Base-by-base conservation (phyloP, 73 alveolate species). In the Paramecium caudatum region DNA sequence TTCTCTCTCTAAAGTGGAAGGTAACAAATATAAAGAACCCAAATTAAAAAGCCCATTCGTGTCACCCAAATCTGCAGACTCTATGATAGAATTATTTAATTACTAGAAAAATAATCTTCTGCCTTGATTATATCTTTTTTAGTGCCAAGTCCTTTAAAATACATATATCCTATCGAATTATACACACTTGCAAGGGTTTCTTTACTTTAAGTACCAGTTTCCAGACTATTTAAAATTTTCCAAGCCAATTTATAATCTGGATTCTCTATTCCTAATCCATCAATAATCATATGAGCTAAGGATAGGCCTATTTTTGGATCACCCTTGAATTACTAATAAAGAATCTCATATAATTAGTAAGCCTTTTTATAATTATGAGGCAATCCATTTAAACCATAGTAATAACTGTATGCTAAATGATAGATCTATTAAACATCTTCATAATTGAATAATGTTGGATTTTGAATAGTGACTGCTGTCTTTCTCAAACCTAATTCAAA, bases 341-440 rank as follows among this genome's bases (percentile, higher is more conserved):
- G 19, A 32, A 32, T 65, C 5, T 32, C 13, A 36, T 33, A 65
- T 5, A 65, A 36, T 33, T 65, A 3, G 34, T 33, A 65, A 0
- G 83, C 83, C 16, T 65, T 65, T 30, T 10, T 4, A 30, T 12
- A 65, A 65, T 65, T 65, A 12, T 49, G 32, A 32, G 33, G 19
- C 1, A 65, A 36, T 32, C 83, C 83, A 65, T 65, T 65, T 65
- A 65, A 36, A 25, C 83, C 83, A 65, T 65, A 65, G 34, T 65
- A 65, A 65, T 25, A 65, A 65, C 83, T 65, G 17, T 13, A 65
- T 65, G 83, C 83, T 34, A 65, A 65, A 32, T 65, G 25, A 13
- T 65, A 32, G 5, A 65, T 49, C 0, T 65, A 46, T 1, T 6
- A 2, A 12, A 23, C 47, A 8, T 46, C 27, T 10, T 65, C 83